Conservation (phyloP, 306 rosid genomes). For the Phaseolus lunatus region DNA sequence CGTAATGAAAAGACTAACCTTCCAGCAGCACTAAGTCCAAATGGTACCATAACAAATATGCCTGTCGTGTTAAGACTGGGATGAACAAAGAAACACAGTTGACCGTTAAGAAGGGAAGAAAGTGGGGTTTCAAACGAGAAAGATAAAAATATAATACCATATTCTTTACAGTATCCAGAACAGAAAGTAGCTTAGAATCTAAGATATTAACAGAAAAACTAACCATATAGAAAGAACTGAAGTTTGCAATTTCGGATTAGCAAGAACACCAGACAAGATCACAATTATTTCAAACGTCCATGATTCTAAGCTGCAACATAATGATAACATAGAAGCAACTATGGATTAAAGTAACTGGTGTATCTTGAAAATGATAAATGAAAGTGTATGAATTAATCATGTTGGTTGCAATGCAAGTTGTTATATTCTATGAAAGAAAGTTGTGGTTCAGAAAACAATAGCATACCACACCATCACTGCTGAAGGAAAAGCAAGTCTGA, state of each 20-base stretch:
- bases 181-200: not conserved
- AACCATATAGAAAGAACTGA: conserved; percentile 72
- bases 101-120: conserved; percentile 14
- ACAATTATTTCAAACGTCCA: conserved; percentile 72
- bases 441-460: not conserved
- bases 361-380: not conserved
- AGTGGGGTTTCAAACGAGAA: not conserved
- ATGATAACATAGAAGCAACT: not conserved
- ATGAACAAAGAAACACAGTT: conserved; percentile 11
- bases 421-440: not conserved
- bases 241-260: conserved; percentile 64
- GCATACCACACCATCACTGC: conserved; percentile 63
- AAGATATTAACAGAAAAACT: conserved; percentile 17
- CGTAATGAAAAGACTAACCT: conserved; percentile 73
- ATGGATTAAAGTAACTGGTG: not conserved
- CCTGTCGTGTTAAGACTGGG: too few relatives aligned
- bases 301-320: conserved; percentile 62
- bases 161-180: not conserved
- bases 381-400: not conserved
- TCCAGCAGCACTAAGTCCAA: conserved; percentile 69
- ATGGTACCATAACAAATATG: not conserved
- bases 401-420: not conserved
- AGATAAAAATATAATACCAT: not conserved
- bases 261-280: conserved; percentile 66
- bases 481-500: conserved; percentile 72